These are phyloP conservation scores for Apiotrichum akiyoshidainum DNA, from an alignment of 1,284 basidiomycete genomes.

Conservation along the genomic window DNA sequence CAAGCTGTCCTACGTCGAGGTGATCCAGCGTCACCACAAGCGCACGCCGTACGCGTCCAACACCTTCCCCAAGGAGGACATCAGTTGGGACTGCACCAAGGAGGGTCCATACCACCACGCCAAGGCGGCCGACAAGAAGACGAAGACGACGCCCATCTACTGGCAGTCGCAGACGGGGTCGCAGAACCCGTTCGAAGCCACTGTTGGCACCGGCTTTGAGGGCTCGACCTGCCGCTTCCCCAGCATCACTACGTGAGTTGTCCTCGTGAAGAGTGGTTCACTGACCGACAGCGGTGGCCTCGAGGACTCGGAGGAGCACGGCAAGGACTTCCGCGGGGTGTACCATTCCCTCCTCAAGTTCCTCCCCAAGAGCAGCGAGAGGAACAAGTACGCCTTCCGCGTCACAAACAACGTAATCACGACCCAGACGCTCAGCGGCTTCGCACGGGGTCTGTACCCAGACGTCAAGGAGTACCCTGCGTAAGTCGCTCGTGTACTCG, in stretches of 20 bases:
- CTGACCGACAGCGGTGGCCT: slow-evolving; percentile 28
- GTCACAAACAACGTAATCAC: slow-evolving; percentile 46
- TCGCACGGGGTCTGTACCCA: slow-evolving; percentile 33
- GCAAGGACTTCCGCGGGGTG: slow-evolving; percentile 34
- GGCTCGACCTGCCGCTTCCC: slow-evolving; percentile 41
- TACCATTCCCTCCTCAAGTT: slow-evolving; percentile 36
- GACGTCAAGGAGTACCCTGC: slow-evolving; percentile 28
- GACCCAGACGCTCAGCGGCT: slow-evolving; percentile 35
- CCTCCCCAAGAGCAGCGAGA: slow-evolving; percentile 27
- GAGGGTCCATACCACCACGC: slow-evolving; percentile 34
- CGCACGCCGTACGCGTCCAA: slow-evolving; percentile 45
- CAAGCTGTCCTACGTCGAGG: slow-evolving; percentile 38
- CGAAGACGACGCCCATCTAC: slow-evolving; percentile 24
- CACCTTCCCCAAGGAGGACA: slow-evolving; percentile 41
- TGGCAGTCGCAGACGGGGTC: slow-evolving; percentile 31
- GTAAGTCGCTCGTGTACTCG: slow-evolving; percentile 1
- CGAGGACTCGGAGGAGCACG: slow-evolving; percentile 32
- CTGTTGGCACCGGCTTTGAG: slow-evolving; percentile 34
- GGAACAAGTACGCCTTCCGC: slow-evolving; percentile 30
- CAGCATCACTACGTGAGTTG: slow-evolving; percentile 29
- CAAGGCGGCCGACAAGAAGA: slow-evolving; percentile 13
- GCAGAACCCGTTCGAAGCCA: slow-evolving; percentile 34
- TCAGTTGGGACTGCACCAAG: slow-evolving; percentile 33
- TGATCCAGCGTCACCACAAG: slow-evolving; percentile 46
- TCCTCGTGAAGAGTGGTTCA: slow-evolving; percentile 5